Evolutionary conservation across 177 flowering plant genomes (phyloP), one percentile per base, ranked within the genome.

Genomic region (Vitis hybrid): DNA sequence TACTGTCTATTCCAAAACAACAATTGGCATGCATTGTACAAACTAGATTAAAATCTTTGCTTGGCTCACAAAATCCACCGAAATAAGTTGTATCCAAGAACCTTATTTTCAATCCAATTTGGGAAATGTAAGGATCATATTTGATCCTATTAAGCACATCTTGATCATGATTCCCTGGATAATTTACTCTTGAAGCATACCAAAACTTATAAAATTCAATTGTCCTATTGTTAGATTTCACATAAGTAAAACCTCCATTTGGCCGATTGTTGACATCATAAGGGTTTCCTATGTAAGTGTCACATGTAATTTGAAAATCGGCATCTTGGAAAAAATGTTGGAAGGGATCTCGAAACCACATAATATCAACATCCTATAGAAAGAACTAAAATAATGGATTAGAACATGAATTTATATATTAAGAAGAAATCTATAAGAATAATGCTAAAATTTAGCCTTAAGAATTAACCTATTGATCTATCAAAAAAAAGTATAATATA

Each of bases 1-100:
- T 85, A 69, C 63, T 83, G 33, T 75, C 81, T 48, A 85, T 21
- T 19, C 88, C 88, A 58, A 26, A 33, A 70, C 88, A 87, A 67
- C 87, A 85, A 71, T 85, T 85, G 31, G 80, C 86, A 78, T 85
- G 86, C 88, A 83, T 79, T 1, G 88, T 85, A 14, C 83, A 82
- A 0, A 85, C 86, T 57, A 22, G 31, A 62, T 78, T 82, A 16
- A 87, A 72, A 61, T 85, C 84, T 45, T 69, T 79, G 72, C 88
- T 82, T 1, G 82, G 87, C 62, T 82, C 66, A 70, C 87, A 87
- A 48, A 85, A 69, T 21, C 90, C 90, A 12, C 89, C 86, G 76
- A 82, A 39, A 8, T 39, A 39, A 87, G 68, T 77, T 56, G 89
- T 87, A 64, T 77, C 72, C 68, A 87, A 64, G 68, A 84, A 85